phyloP scores from a whole-genome alignment of 2,329 filamentous ascomycete species.

The Sporothrix brunneoviolacea region DNA sequence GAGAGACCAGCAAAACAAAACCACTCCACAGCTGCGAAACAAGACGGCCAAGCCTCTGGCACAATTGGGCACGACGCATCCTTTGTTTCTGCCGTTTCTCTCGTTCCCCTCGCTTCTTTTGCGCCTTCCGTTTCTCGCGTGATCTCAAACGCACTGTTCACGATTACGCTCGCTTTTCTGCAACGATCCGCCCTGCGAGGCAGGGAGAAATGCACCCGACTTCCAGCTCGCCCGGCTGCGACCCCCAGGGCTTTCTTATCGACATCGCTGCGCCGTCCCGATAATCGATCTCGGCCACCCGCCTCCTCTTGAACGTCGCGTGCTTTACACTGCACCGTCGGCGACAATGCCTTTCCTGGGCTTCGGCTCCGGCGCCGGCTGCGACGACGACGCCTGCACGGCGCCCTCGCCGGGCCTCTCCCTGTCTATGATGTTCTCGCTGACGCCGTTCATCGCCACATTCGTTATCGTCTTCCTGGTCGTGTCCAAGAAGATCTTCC shows the following conservation, averaged over 20 bases:
- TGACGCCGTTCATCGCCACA: constrained; percentile 64
- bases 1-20: neutral
- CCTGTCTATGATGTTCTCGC: constrained; percentile 40
- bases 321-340: neutral
- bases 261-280: neutral
- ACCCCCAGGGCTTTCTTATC: neutral
- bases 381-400: constrained; percentile 53
- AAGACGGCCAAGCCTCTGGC: too few species aligned
- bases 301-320: neutral
- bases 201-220: constrained; percentile 1
- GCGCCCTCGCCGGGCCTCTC: constrained; percentile 36
- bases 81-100: neutral
- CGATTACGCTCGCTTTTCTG: too few species aligned
- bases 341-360: constrained; percentile 6
- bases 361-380: constrained; percentile 32
- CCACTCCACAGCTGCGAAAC: neutral
- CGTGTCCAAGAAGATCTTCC: constrained; percentile 64
- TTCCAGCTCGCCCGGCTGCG: neutral
- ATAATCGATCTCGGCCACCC: neutral
- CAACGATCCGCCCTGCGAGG: too few species aligned
- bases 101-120: too few species aligned
- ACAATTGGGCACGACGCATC: neutral
- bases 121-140: too few species aligned
- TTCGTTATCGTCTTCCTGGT: constrained; percentile 58
- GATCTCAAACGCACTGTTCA: too few species aligned